Base-by-base conservation (phyloP, 2,329 filamentous ascomycete genomes). In the Talaromyces sp. region DNA sequence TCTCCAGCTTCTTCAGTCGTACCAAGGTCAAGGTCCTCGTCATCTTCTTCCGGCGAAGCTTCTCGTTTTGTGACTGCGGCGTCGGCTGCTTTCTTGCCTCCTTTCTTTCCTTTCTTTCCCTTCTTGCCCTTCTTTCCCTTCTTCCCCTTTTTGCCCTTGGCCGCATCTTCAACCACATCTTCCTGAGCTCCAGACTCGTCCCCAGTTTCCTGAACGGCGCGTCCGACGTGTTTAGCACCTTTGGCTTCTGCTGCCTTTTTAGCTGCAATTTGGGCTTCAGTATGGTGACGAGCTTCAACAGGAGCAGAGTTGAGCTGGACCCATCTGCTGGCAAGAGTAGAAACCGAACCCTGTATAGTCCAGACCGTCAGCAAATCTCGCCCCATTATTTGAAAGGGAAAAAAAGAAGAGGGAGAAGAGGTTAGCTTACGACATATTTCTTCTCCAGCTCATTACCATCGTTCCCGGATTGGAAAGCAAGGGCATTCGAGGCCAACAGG, bases 281-380 rank as follows among this genome's bases (percentile, higher is more conserved):
- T 59, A 29, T 58, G 56, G 22, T 59, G 56, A 43, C 56, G 56
- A 59, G 56, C 58, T 19, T 43, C 58, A 15, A 49, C 15, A n/a
- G 38, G 17, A 43, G 38, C 27, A 27, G 58, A 15, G 8, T n/a
- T n/a, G n/a, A 34, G 13, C 22, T 61, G 40, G 19, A 22, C 40
- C 58, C 58, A 61, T 51, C 58, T 19, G 13, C 58, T 61, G 29
- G 58, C 58, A 15, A 49, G 8, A 22, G 40, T 34, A 25, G 58
- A 36, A 19, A 25, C 17, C 25, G 58, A 61, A 3, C 58, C 58
- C 58, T 61, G 45, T 15, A n/a, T 36, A n/a, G 6, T 25, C 8
- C 38, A 43, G 38, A n/a, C 17, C 17, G 17, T 49, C 10, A 49
- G 45, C 45, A 49, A 49, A 49, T n/a, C 38, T 17, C 11, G 8